A percentile compares a stretch with the other conserved stretches of the same genome.
Evolutionary conservation across 805 yeast genomes (phyloP).

Genomic region (Lachancea nothofagi): DNA sequence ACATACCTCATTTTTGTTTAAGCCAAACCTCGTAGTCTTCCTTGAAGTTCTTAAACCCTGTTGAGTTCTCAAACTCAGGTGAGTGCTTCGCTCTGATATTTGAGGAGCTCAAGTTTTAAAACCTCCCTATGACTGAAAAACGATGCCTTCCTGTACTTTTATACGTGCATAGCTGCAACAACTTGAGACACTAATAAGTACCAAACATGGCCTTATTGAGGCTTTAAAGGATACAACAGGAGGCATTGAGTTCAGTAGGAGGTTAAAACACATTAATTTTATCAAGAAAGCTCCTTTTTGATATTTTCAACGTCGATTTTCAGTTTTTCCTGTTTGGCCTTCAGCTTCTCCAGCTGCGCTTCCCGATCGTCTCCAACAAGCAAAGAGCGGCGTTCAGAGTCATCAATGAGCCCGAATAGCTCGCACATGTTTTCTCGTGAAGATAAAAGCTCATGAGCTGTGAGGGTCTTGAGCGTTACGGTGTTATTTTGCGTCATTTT

Average conservation of each 20-base stretch:
- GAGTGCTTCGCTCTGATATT: no score
- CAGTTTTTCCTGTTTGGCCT: conserved; percentile 12
- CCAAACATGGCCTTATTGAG: no score
- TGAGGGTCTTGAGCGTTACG: conserved; percentile 27
- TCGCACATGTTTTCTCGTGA: conserved; percentile 30
- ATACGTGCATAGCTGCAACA: conserved; percentile 5
- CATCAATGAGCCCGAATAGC: conserved; percentile 26
- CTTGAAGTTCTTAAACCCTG: no score
- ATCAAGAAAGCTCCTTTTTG: no score
- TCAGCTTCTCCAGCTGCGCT: conserved; percentile 13
- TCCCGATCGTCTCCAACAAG: conserved; percentile 18
- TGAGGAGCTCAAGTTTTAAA: no score
- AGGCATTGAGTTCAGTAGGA: no score
- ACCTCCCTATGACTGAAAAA: conserved; percentile 7
- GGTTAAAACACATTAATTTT: no score
- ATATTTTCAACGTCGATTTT: conserved; percentile 9
- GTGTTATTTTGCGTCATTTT: conserved; percentile 15
- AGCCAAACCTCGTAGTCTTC: no score
- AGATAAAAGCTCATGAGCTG: conserved; percentile 27
- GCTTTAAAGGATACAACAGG: no score
- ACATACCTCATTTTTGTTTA: conserved; percentile 7
- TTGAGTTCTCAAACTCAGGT: no score
- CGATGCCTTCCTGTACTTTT: conserved; percentile 4
- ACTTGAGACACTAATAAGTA: no score
- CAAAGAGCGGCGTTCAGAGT: conserved; percentile 16